Base-by-base conservation (phyloP, 2,329 filamentous ascomycete species). In the Didymellaceae sp. region DNA sequence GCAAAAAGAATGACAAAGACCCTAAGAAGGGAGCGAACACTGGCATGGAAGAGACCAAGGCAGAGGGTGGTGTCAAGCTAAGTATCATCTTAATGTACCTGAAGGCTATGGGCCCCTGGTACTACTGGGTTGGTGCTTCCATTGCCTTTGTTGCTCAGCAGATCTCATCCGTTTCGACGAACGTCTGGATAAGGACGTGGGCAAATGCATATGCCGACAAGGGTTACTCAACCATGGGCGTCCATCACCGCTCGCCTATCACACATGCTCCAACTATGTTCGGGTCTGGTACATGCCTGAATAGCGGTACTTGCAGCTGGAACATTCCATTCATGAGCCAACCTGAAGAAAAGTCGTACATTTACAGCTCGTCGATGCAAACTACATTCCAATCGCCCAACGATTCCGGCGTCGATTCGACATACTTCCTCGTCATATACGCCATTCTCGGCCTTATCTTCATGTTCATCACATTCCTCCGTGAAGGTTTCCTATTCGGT, bases 131-230 rank as follows among this genome's bases (percentile, higher is more conserved):
- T 38, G 77, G 89, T 26, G 89, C 92, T 16, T 75, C 86, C 11
- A 60, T 86, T 4, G 86, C 92, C 28, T 97, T 99, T 67, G 81
- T 82, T 21, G 77, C 88, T 34, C 92, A 97, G 69, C 94, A 99
- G 70, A 72, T 96, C 25, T 88, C 89, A 4, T 89, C 89, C 18
- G 88, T 97, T 2, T 90, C 88, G 0, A 95, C 91, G 26, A 97
- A 94, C 65, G 76, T 97, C 41, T 99, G 94, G 94, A 96, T 99
- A 64, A 85, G 90, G 62, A 81, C 93, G 70, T 99, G 94, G 94
- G 89, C 93, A 13, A 96, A 97, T 70, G 88, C 94, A 53, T 97
- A 97, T 69, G 67, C 82, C 81, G 48, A 75, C 66, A 52, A 80
- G 80, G 40, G 73, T 72, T 49, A 68, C 44, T 55, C 61, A 11